phyloP scores from a whole-genome alignment of 148 eudicot species.

The Amaranthus hypochondriacus region DNA sequence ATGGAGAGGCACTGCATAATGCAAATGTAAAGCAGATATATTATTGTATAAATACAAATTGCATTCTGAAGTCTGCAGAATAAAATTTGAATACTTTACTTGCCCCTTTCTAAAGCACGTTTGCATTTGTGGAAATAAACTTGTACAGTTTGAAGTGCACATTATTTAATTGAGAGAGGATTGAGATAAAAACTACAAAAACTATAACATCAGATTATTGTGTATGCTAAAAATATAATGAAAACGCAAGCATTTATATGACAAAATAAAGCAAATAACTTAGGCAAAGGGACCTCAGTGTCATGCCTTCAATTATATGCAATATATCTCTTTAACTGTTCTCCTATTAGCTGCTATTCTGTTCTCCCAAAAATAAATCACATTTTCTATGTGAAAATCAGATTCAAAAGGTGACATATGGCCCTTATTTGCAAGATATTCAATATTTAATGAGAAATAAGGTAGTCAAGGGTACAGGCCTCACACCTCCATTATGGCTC shows the following conservation, averaged over 20 bases:
- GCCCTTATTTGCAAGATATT: no score
- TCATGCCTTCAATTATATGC: no score
- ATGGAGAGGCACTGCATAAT: slow-evolving; percentile 86
- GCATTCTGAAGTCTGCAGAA: not conserved
- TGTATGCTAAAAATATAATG: not conserved
- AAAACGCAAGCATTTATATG: not conserved
- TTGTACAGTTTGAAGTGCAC: slow-evolving; percentile 1
- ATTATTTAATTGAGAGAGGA: not conserved
- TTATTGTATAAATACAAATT: not conserved
- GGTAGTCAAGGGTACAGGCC: no score
- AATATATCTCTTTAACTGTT: no score
- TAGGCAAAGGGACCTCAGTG: no score
- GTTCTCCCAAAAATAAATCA: no score
- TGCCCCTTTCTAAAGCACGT: not conserved
- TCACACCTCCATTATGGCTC: no score
- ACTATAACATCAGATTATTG: not conserved
- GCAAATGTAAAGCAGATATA: slow-evolving; percentile 24
- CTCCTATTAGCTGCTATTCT: no score
- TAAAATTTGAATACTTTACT: not conserved
- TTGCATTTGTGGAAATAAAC: not conserved
- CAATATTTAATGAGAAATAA: no score
- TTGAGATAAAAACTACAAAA: not conserved
- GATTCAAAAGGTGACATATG: no score
- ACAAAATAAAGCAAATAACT: no score
- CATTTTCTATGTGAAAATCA: no score